Base-by-base conservation (phyloP, 495 filamentous ascomycete genomes). In the Neurospora tetrasperma region DNA sequence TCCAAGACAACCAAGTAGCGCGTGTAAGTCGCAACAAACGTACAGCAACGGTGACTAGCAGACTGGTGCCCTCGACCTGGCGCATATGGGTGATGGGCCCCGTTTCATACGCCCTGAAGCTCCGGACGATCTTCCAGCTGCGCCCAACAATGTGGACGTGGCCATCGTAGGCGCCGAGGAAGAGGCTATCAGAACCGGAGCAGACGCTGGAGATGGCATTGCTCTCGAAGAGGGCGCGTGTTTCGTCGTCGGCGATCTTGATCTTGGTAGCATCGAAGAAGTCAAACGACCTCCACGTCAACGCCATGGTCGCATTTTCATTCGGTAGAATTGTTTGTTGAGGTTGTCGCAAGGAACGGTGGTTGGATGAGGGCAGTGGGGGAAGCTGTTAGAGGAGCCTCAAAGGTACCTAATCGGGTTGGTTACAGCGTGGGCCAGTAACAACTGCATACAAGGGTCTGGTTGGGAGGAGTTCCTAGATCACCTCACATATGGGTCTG, bases 211-310 rank as follows among this genome's bases (percentile, higher is more conserved):
- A 80, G 71, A 86, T 82, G 69, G 85, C 85, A 79, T 86, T 82
- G 75, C 80, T 82, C 71, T 83, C 81, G 78, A 84, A 80, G 82
- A 84, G 79, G 74, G 82, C 75, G 72, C 83, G 83, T 71, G 82
- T 85, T 70, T 85, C 86, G 69, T 92, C 91, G 80, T 94, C 92
- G 71, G 91, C 85, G 73, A 92, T 87, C 80, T 91, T 91, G 81
- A 98, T 90, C 76, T 91, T 90, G 74, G 90, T 89, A 80, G 97
- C 93, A 81, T 97, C 94, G 86, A 99, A 97, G 90, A 99, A 98
- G 88, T 96, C 94, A 86, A 99, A 98, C 71, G 92, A 89, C 92
- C 97, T 97, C 96, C 96, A 98, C 94, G 77, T 80, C 74, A 81
- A 66, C 75, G 80, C 80, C 80, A 82, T 82, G 70, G 75, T 78